These are phyloP conservation scores for Naganishia sp. DNA, from an alignment of 1,284 basidiomycete genomes.

Conservation along the genomic window DNA sequence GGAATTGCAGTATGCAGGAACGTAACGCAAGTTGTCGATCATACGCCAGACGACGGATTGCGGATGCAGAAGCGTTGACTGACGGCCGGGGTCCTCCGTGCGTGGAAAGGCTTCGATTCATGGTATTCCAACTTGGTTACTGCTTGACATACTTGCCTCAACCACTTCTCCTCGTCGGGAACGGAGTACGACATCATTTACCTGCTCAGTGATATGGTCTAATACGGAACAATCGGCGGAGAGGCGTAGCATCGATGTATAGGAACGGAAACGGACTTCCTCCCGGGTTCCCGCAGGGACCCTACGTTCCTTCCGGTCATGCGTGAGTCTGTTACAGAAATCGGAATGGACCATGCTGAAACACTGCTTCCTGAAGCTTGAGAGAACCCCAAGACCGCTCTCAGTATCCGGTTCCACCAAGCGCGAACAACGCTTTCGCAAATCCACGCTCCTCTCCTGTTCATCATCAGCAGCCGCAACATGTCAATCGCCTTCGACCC, in stretches of 20 bases:
- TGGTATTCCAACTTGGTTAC: no score
- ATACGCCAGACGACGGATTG: no score
- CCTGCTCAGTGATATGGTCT: not conserved
- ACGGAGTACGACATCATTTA: not conserved
- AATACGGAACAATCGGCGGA: not conserved
- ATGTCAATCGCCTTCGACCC: not conserved
- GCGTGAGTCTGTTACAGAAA: slow-evolving; percentile 5
- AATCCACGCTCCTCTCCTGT: not conserved
- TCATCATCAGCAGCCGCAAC: not conserved
- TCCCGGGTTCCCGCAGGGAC: not conserved
- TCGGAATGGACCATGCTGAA: not conserved
- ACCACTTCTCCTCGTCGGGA: no score
- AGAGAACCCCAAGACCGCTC: not conserved
- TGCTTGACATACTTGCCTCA: no score
- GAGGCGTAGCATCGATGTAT: not conserved
- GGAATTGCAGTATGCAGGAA: no score
- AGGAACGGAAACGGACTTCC: slow-evolving; percentile 12
- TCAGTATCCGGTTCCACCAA: not conserved
- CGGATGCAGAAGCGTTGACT: no score
- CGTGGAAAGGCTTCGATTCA: no score
- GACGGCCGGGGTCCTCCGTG: no score
- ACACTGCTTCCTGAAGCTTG: not conserved
- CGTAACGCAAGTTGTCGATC: no score
- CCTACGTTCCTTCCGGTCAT: slow-evolving; percentile 13
- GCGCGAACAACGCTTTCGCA: slow-evolving; percentile 2